Evolutionary conservation across 1,139 yeast genomes (phyloP), one percentile per base, ranked within the genome.

Genomic region (Yamadazyma buinensis): DNA sequence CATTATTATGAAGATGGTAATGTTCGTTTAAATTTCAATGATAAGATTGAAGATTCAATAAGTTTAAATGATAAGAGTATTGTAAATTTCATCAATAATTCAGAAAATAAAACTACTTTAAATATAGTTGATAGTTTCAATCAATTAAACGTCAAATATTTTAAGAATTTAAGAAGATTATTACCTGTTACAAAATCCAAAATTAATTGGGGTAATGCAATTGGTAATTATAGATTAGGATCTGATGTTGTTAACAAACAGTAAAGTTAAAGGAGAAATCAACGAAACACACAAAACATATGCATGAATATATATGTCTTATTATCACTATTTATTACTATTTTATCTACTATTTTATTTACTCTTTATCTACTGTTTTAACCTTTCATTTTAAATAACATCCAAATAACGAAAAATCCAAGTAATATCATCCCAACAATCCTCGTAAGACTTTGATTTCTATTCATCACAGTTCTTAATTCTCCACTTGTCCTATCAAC

Each of bases 1-100:
- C 98, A 92, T 58, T 92, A 90, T 59, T 92, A 76, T 55, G 98
- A 92, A 61, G 97, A 92, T 48, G 98, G 98, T 21, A 92, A 92
- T 51, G 97, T 92, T 15, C 71, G 94, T 33, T 73, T 92, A 48
- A 79, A 76, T 44, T 75, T 82, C 19, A 57, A 59, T 8, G 75
- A 77, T 35, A 53, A 55, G n/a, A 50, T 72, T 2, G 54, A 53
- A 6, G 52, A 55, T 3, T 32, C 41, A 1, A 33, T 48, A 3
- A 42, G 42, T 2, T 36, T 35, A 10, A 41, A 41, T 28, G 59
- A 64, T 7, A 52, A 56, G 10, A 57, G 55, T 2, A 61, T 83
- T 15, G 70, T 77, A 30, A 66, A 67, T 38, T 58, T 70, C 28
- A 84, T 90, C 46, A 67, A 70, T 36, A 52, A 54, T 23, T 52